Base-by-base conservation (phyloP, 768 basidiomycete species). In the Kwoniella shandongensis region DNA sequence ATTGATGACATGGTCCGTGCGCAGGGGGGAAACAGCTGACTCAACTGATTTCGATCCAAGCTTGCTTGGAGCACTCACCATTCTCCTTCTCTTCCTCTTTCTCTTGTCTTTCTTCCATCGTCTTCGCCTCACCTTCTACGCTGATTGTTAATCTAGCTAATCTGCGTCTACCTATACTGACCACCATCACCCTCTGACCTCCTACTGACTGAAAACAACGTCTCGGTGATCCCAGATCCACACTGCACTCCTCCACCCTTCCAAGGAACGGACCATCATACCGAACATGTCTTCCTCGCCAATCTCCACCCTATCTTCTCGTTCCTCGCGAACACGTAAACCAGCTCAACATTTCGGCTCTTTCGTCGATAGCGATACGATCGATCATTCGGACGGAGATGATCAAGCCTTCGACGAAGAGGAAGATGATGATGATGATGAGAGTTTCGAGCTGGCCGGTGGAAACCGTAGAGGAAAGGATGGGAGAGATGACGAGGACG, bases 311-410 rank as follows among this genome's bases (percentile, higher is more conserved):
- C 23, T 35, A 4, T 35, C 47, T 18, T 50, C 30, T 32, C 38
- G 54, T 49, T 40, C 54, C 0, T 42, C 54, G 11, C 17, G 54
- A 32, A 46, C n/a, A 13, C 46, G 54, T 17, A 40, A 44, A n/a
- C 35, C 54, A 4, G 44, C 54, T 11, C 54, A 23, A 7, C 38
- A 48, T 4, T 56, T 32, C 40, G 54, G 54, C 6, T 48, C 29
- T n/a, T 30, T 29, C 8, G 32, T 30, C 22, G 47, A 45, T 2
- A 49, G 46, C 8, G 54, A 56, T 23, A 45, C 40, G 35, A n/a
- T 26, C 10, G 47, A 49, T 22, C 46, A 46, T 20, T 56, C 54
- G 17, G 54, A 18, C 47, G 23, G 30, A 20, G 47, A 56, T 4
- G 25, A 30, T 51, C 20, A 45, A 36, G 35, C 26, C n/a, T n/a